Base-by-base conservation (phyloP, 371 early-diverging fungal species). In the Mucor saturninus region DNA sequence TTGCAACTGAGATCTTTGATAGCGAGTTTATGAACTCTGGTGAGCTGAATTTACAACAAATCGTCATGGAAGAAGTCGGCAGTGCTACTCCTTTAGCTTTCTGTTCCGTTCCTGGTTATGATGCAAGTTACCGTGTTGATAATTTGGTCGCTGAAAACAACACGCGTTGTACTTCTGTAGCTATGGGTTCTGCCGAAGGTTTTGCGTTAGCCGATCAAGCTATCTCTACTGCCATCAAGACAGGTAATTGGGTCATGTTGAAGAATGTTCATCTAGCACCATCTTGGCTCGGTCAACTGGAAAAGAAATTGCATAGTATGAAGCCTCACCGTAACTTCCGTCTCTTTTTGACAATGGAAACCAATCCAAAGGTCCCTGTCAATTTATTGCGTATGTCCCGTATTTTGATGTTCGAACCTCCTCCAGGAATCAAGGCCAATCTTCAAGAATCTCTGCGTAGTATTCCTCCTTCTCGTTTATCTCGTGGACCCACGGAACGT, bases 131-230 rank as follows among this genome's bases (percentile, higher is more conserved):
- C 65, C 91, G 94, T 61, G 95, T 98, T 4, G 99, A 99, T 56
- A 85, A 93, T 54, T 77, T 99, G 67, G 97, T 96, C 0, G 67
- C 80, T 7, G 91, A 91, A 67, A 63, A 76, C 49, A 79, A 81
- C n/a, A 80, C 75, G 29, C 80, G 81, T 21, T 82, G 90, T 53
- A 81, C 86, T 0, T 89, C 97, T 2, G 95, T 99, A 15, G 99
- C 99, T 7, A 97, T 99, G 96, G 99, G 99, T 58, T 96, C 98
- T 3, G 85, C 89, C 30, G 99, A 99, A 87, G 97, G 98, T 58
- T 91, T 93, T 62, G 79, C 84, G 5, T 80, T 94, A 31, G 98
- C 98, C 4, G 98, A 97, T 54, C 85, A 89, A 68, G 97, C 96
- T 4, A 95, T 99, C 57, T 85, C 92, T 0, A 64, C 76, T 4